Base-by-base conservation (phyloP, 1,139 yeast species). In the Kluyveromyces sp. region DNA sequence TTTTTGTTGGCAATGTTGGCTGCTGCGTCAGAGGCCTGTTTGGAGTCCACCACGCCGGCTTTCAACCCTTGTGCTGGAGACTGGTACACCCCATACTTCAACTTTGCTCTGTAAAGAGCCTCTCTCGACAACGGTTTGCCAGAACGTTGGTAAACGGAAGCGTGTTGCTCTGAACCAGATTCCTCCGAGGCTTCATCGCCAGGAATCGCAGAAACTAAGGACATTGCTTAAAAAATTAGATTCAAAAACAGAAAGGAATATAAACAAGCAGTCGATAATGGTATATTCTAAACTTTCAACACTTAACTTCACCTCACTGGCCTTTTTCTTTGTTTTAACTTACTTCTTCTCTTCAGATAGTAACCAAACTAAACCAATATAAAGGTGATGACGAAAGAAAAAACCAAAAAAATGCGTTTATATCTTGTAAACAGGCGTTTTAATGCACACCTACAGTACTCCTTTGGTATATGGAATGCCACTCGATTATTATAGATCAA, bases 71-170 rank as follows among this genome's bases (percentile, higher is more conserved):
- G 73, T 8, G 86, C 81, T 2, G 96, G 96, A 47, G 79, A 73
- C 53, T 77, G 75, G 66, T 74, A 87, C 45, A 81, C 73, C 37
- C 96, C 96, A 59, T 82, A 83, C 59, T 78, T 84, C 61, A 83
- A 68, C 59, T 83, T 83, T 53, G 88, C 90, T 56, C 81, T 83
- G 68, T 86, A 87, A 47, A 81, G 66, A 3, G 95, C 95, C 61
- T 82, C 86, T 53, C 77, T 78, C 39, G 87, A 79, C 51, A 83
- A 71, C 15, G 87, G 88, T 58, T 78, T 78, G 25, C 87, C 89
- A 52, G 77, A 72, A 46, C 78, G 71, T 65, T 81, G 87, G 62
- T 83, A 83, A 43, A 77, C 80, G 0, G 63, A 52, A 33, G 21
- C 21, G 21, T 54, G 43, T 38, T 41, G 38, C 29, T 44, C 41